Evolutionary conservation across 768 basidiomycete genomes (phyloP).

Genomic region (Fistulinella prunicolor): DNA sequence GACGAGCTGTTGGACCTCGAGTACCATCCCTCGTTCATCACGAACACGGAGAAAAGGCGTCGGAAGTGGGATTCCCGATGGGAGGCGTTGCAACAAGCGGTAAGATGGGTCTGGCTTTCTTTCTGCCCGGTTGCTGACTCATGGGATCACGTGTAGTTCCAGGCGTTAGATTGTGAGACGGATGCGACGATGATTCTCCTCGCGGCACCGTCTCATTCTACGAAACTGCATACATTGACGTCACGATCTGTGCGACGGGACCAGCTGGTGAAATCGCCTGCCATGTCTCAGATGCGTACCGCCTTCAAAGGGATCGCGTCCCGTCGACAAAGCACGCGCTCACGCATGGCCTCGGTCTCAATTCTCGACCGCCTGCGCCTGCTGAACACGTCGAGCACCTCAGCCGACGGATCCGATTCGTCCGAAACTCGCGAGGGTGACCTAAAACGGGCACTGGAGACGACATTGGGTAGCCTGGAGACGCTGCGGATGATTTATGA

Average conservation of each 20-base stretch:
- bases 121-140: slow-evolving; percentile 1
- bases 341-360: slow-evolving; percentile 44
- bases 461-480: slow-evolving; percentile 64
- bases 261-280: slow-evolving; percentile 43
- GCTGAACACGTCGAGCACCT: slow-evolving; percentile 37
- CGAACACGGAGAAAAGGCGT: slow-evolving; percentile 62
- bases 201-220: slow-evolving; percentile 71
- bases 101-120: slow-evolving; percentile 30
- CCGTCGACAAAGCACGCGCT: slow-evolving; percentile 49
- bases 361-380: slow-evolving; percentile 44
- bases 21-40: slow-evolving; percentile 70
- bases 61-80: slow-evolving; percentile 73
- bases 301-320: slow-evolving; percentile 59
- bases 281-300: slow-evolving; percentile 50
- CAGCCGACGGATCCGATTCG: slow-evolving; percentile 55
- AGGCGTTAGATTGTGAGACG: slow-evolving; percentile 74
- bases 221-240: slow-evolving; percentile 58
- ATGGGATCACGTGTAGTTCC: slow-evolving; percentile 64
- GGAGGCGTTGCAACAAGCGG: slow-evolving; percentile 72
- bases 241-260: slow-evolving; percentile 71
- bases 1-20: slow-evolving; percentile 74
- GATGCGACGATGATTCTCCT: slow-evolving; percentile 74
- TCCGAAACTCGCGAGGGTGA: slow-evolving; percentile 59
- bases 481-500: slow-evolving; percentile 64
- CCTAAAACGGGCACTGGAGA: slow-evolving; percentile 63